Percentiles rank a stretch among this genome's conserved stretches.
These are phyloP conservation scores for Cryphonectria radicalis DNA, from an alignment of 2,329 filamentous ascomycete genomes.

Conservation along the genomic window DNA sequence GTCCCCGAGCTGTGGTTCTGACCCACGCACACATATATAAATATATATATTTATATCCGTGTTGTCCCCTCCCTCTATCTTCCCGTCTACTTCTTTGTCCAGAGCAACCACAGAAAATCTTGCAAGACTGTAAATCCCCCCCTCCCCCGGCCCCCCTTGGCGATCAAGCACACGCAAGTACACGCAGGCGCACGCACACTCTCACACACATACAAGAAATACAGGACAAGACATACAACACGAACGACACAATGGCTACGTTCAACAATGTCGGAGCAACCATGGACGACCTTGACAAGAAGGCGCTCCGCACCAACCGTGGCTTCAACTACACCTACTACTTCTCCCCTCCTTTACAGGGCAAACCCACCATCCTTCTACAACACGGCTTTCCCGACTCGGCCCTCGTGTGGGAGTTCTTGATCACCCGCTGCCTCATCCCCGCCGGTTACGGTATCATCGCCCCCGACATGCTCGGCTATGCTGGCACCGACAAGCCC, in stretches of 20 bases:
- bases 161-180: background rate
- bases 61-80: background rate
- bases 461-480: constrained; percentile 42
- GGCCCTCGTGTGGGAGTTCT: constrained; percentile 48
- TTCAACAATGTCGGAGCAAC: background rate
- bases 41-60: too few relatives aligned
- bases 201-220: background rate
- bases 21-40: too few relatives aligned
- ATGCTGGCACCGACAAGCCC: constrained; percentile 35
- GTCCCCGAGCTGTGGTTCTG: too few relatives aligned
- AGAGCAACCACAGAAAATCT: too few relatives aligned
- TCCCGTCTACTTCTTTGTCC: background rate
- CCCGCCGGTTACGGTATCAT: constrained; percentile 43
- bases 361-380: constrained; percentile 43
- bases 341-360: constrained; percentile 33
- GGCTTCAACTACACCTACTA: constrained; percentile 49
- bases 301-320: constrained; percentile 37
- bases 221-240: background rate
- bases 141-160: too few relatives aligned
- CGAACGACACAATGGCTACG: background rate
- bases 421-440: constrained; percentile 45
- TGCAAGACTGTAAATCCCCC: too few relatives aligned
- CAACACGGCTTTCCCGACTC: constrained; percentile 56
- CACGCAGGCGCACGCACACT: background rate
- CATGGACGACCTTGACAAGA: constrained; percentile 36